phyloP scores from a whole-genome alignment of 2,329 filamentous ascomycete species.

The Ambrosiella xylebori region DNA sequence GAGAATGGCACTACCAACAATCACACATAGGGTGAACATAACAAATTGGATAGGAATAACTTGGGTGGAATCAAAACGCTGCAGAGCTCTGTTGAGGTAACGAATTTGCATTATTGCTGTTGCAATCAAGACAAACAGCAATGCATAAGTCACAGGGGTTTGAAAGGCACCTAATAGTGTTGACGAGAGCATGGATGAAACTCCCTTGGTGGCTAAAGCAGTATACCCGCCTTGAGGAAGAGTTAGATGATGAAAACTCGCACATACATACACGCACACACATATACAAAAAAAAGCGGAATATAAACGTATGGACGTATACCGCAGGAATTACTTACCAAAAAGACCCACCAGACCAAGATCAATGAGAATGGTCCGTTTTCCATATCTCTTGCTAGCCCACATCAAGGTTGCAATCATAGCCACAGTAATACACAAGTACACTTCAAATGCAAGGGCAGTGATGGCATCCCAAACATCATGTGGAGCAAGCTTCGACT shows the following conservation, averaged over 20 bases:
- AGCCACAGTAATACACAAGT: slow-evolving; percentile 56
- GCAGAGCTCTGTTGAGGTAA: slow-evolving; percentile 75
- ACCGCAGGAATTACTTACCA: slow-evolving; percentile 36
- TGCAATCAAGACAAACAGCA: slow-evolving; percentile 60
- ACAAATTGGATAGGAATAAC: slow-evolving; percentile 98
- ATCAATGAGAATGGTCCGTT: slow-evolving; percentile 75
- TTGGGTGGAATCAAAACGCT: slow-evolving; percentile 90
- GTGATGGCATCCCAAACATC: slow-evolving; percentile 84
- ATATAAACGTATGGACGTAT: no score
- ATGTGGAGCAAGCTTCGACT: slow-evolving; percentile 77
- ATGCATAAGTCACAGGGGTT: slow-evolving; percentile 77
- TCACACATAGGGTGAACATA: slow-evolving; percentile 87
- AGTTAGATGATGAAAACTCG: background rate
- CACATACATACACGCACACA: background rate
- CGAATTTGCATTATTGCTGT: slow-evolving; percentile 95
- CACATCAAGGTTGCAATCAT: slow-evolving; percentile 67
- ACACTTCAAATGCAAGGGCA: slow-evolving; percentile 76
- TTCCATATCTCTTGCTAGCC: slow-evolving; percentile 69
- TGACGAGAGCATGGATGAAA: slow-evolving; percentile 85
- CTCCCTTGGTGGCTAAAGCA: slow-evolving; percentile 88
- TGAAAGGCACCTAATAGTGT: slow-evolving; percentile 77
- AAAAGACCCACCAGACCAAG: slow-evolving; percentile 85
- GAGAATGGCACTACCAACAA: slow-evolving; percentile 78
- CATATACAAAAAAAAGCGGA: background rate
- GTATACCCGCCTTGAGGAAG: slow-evolving; percentile 62